Evolutionary conservation across 768 basidiomycete species (phyloP), one percentile per base, ranked within the genome.

Genomic region (Sistotremastrum niveocremeum): DNA sequence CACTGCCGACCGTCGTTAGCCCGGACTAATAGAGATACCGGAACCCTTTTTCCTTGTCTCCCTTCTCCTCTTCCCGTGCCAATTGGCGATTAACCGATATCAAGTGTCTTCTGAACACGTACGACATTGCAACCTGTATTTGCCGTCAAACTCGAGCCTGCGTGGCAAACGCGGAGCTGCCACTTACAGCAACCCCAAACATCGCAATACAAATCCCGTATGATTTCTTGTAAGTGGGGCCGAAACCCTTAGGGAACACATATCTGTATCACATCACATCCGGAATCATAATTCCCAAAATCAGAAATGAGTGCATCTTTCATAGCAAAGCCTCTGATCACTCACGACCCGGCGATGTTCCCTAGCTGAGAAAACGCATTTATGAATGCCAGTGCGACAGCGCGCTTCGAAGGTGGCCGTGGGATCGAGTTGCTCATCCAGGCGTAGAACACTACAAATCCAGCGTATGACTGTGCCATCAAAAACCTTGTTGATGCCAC

Each of bases 341-440:
- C 77, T 65, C 67, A 91, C 68, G 86, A 80, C 51, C 89, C 89
- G 38, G 78, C 65, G 37, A 94, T 70, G 63, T 93, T 93, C 1
- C 90, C 90, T 3, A 86, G 68, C 56, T 86, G 79, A 6, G 81
- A 81, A 56, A 87, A 76, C 37, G 80, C 76, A 60, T 91, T 89
- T 55, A 90, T 75, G 49, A 85, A 63, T 2, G 87, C 89, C 41
- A 94, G 68, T 8, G 81, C 81, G n/a, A 90, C 81, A 2, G 89
- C 84, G 4, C 89, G 79, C 62, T 91, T 93, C n/a, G 81, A 77
- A 4, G 86, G 72, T 29, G 89, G 79, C n/a, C 76, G 75, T 30
- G 86, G 76, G 63, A 94, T 68, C 10, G 70, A 69, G 50, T 70
- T 74, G 43, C 68, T 69, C 44, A 73, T 64, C 76, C 71, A 73